Conservation (phyloP, 495 filamentous ascomycete species). For the Amphirosellinia nigrospora region DNA sequence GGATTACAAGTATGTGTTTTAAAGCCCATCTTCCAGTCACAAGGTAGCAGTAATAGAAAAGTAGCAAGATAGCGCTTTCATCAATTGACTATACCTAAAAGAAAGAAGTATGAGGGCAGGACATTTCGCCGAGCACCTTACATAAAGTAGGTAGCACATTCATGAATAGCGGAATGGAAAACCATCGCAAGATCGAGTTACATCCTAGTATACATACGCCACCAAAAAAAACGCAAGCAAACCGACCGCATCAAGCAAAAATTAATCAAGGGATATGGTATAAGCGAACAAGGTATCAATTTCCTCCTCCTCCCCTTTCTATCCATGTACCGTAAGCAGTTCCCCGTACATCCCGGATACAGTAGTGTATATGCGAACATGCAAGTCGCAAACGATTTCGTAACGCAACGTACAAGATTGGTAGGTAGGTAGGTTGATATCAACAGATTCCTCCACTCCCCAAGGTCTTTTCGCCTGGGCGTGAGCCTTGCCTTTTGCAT, state of each 20-base stretch:
- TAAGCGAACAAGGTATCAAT: constrained; percentile 12
- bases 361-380: constrained; percentile 8
- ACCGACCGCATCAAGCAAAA: neutral
- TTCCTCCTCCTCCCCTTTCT: neutral
- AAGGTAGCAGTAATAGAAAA: too few relatives aligned
- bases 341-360: constrained; percentile 5
- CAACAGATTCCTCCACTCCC: neutral
- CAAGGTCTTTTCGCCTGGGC: constrained; percentile 8
- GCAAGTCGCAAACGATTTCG: neutral
- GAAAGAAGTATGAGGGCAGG: too few relatives aligned
- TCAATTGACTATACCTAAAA: too few relatives aligned
- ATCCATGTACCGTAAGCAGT: neutral
- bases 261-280: neutral
- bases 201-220: neutral
- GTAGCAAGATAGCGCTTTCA: too few relatives aligned
- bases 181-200: neutral
- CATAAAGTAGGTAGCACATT: neutral
- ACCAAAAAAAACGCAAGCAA: neutral
- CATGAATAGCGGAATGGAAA: neutral
- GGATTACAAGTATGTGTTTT: too few relatives aligned
- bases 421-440: neutral
- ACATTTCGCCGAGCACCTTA: too few relatives aligned
- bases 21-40: too few relatives aligned
- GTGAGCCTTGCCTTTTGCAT: constrained; percentile 19
- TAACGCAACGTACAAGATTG: neutral